Evolutionary conservation across 495 filamentous ascomycete genomes (phyloP), one percentile per base, ranked within the genome.

Genomic region (Penicillium subrubescens): DNA sequence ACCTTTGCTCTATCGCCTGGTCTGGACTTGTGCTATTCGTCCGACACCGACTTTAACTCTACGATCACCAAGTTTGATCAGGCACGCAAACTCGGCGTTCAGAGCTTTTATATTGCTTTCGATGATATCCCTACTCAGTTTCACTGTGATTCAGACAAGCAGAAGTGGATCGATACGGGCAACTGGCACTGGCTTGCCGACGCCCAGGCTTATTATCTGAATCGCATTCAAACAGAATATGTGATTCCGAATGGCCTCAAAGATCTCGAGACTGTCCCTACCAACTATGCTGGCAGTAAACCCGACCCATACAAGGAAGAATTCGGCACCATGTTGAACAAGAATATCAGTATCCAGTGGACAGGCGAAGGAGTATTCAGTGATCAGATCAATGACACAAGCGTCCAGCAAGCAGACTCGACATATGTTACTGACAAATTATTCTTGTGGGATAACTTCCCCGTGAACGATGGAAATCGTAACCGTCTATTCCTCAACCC

Each of bases 341-440:
- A 64, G 43, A 67, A 64, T 11, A 64, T 67, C 56, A 57, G 65
- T 34, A 43, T 67, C n/a, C 61, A 67, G 14, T 64, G 65, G 65
- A 67, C 65, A 14, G 65, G 65, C 25, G 65, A 67, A 57, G 65
- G 61, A 10, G 56, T 67, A 8, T 67, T 67, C 65, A 67, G 65
- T 34, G 61, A 67, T 27, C 27, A 64, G 21, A 67, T 64, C 39
- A 67, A 63, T 14, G 61, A 60, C 41, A 63, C 62, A 14, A 67
- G 61, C 43, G 61, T 67, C 8, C 14, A 57, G 33, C 51, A 14
- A 5, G 65, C 65, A 19, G 61, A 60, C 54, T 12, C 21, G 21
- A 64, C 61, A 7, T 67, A 67, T 25, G 57, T 57, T 5, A 67
- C 65, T 15, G 65, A 67, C 23, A 67, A 64, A 3, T 14, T 67